Evolutionary conservation across 768 basidiomycete genomes (phyloP).

Genomic region (Termitomyces sp.): DNA sequence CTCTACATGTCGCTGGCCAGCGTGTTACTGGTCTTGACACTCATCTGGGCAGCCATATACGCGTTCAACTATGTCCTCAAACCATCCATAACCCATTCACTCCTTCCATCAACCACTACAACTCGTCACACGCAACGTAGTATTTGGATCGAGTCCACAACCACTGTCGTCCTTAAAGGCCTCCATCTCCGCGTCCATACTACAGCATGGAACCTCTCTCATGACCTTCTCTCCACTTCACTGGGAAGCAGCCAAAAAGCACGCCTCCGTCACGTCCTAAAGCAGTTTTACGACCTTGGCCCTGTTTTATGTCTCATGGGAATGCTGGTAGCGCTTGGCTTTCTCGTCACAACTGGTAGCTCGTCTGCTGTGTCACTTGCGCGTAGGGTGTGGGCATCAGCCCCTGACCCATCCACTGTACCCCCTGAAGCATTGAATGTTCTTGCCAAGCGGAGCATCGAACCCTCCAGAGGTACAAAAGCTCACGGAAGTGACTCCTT

Average conservation of each 20-base stretch:
- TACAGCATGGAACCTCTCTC: constrained; percentile 39
- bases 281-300: constrained; percentile 46
- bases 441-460: constrained; percentile 7
- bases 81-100: constrained; percentile 3
- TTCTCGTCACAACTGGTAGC: constrained; percentile 33
- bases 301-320: constrained; percentile 38
- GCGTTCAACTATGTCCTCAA: constrained; percentile 13
- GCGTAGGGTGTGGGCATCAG: not conserved
- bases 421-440: not conserved
- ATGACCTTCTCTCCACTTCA: constrained; percentile 34
- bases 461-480: not conserved
- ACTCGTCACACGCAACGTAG: constrained; percentile 1
- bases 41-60: constrained; percentile 22
- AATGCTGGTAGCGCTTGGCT: constrained; percentile 34
- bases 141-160: constrained; percentile 16
- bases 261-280: constrained; percentile 21
- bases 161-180: constrained; percentile 17
- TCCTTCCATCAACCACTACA: constrained; percentile 7
- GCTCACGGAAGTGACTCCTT: not conserved
- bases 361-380: constrained; percentile 10
- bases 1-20: constrained; percentile 19
- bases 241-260: constrained; percentile 27
- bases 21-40: constrained; percentile 16
- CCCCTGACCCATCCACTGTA: not conserved
- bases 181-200: constrained; percentile 42